Evolutionary conservation across 345 rosid genomes (phyloP).

Genomic region (thale cress (Arabidopsis thaliana)): TAIR10.1 NC_003074.8:9423501-9424000

Average conservation of each 20-base stretch:
- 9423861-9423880: neutral
- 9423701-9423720: conserved; percentile 96
- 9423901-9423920: neutral
- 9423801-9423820: neutral
- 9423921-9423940: conserved; percentile 52
- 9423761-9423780: conserved; percentile 85
- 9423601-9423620: conserved; percentile 73
- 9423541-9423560: neutral
- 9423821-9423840: neutral
- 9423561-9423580: neutral
- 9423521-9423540: too few species aligned
- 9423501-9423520: neutral
- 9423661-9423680: conserved; percentile 93
- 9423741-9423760: conserved; percentile 97
- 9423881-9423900: neutral
- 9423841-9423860: neutral
- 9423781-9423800: conserved; percentile 96
- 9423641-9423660: conserved; percentile 93
- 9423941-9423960: conserved; percentile 99
- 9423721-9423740: conserved; percentile 98
- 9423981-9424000: conserved; percentile 99
- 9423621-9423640: conserved; percentile 98
- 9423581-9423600: neutral
- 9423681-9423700: conserved; percentile 90
- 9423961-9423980: conserved; percentile 97